Evolutionary conservation across 148 eudicot genomes (phyloP).

Genomic region (Chenopodium quinoa): DNA sequence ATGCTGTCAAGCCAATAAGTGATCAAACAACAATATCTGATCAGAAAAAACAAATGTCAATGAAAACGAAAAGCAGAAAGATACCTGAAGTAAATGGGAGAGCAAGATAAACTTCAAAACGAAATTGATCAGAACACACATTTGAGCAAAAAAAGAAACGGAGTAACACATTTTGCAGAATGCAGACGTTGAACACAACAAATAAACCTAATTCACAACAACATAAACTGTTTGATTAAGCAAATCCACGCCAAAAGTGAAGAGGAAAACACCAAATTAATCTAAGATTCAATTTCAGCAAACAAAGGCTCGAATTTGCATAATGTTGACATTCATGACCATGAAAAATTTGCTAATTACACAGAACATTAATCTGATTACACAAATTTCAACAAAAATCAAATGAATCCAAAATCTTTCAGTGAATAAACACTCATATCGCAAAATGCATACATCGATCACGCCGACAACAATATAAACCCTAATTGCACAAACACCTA

Average conservation of each 20-base stretch:
- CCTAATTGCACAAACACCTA: neutral
- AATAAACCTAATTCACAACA: neutral
- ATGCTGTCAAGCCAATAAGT: neutral
- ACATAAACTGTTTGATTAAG: neutral
- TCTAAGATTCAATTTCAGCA: neutral
- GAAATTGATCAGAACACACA: too few species aligned
- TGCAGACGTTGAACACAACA: neutral
- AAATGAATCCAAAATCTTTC: neutral
- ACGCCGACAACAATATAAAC: neutral
- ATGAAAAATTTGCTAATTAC: neutral
- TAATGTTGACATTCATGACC: neutral
- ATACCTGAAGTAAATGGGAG: neutral
- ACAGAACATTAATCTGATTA: neutral
- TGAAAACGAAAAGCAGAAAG: neutral
- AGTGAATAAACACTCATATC: neutral
- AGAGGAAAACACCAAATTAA: neutral
- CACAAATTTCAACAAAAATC: neutral
- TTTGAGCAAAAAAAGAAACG: neutral
- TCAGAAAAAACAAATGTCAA: neutral
- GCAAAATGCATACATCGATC: slow-evolving; percentile 5
- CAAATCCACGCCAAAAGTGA: neutral
- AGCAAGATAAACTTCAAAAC: too few species aligned
- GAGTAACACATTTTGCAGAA: neutral
- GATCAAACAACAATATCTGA: neutral
- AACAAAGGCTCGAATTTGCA: neutral